A percentile compares a stretch with the other conserved stretches of the same genome.
These are phyloP conservation scores for Nadsonia commutata DNA, from an alignment of 1,139 yeast species.

Conservation along the genomic window DNA sequence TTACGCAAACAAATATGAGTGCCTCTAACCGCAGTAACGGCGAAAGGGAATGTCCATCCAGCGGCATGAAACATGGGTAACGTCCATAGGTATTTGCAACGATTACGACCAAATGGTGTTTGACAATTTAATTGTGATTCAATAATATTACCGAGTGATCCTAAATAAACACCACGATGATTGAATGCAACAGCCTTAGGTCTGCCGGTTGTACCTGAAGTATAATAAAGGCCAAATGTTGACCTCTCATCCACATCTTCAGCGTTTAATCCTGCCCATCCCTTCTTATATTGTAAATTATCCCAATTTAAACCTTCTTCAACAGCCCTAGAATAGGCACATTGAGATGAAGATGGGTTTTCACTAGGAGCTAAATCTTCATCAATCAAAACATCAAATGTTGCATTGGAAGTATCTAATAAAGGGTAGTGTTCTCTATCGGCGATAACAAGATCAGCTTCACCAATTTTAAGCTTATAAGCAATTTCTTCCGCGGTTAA, in stretches of 20 bases:
- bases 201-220: conserved; percentile 63
- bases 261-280: conserved; percentile 16
- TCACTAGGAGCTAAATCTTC: conserved; percentile 16
- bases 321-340: conserved; percentile 17
- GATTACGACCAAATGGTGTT: conserved; percentile 16
- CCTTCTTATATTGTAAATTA: conserved; percentile 7
- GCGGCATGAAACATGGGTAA: conserved; percentile 28
- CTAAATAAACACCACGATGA: conserved; percentile 29
- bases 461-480: conserved; percentile 21
- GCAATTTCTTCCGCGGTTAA: conserved; percentile 21
- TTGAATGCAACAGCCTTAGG: conserved; percentile 63
- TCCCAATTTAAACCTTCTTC: conserved; percentile 14
- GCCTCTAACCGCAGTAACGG: conserved; percentile 26
- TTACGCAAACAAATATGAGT: conserved; percentile 25
- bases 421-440: conserved; percentile 22
- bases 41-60: conserved; percentile 28
- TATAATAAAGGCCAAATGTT: conserved; percentile 30
- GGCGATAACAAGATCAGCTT: conserved; percentile 22
- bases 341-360: conserved; percentile 10
- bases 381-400: conserved; percentile 17
- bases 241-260: conserved; percentile 20
- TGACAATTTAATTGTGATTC: conserved; percentile 23
- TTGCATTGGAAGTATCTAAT: conserved; percentile 11
- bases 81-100: conserved; percentile 26
- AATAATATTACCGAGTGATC: conserved; percentile 21